Conservation (phyloP, 148 eudicot species). For the Vaccinium vitisidaea region DNA sequence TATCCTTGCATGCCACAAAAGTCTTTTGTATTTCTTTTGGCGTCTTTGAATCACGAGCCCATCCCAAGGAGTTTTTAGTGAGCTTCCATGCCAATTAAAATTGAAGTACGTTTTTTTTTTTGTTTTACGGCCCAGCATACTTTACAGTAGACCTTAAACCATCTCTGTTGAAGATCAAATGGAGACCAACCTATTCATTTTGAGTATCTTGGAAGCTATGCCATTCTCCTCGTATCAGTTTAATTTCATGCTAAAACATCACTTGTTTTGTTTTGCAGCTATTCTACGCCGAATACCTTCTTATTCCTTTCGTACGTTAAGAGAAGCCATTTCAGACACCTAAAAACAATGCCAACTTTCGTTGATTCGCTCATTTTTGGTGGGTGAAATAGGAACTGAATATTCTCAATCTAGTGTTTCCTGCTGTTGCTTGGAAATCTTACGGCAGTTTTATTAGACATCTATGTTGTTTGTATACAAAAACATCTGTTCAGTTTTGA, state of each 20-base stretch:
- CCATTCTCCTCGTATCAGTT: background rate
- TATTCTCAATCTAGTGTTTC: background rate
- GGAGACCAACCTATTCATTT: background rate
- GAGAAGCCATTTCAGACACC: background rate
- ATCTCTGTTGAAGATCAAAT: background rate
- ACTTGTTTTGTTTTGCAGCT: slow-evolving; percentile 29
- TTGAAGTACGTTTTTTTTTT: background rate
- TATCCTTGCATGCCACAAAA: background rate
- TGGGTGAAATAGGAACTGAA: background rate
- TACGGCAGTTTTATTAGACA: background rate
- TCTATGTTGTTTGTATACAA: background rate
- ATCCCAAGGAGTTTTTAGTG: background rate
- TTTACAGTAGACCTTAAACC: background rate
- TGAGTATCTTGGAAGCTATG: background rate
- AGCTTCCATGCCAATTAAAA: background rate
- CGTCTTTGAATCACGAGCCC: background rate
- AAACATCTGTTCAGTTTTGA: background rate
- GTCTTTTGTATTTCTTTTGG: background rate
- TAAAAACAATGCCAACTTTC: background rate
- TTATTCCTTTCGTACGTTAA: slow-evolving; percentile 41
- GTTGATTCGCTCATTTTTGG: background rate
- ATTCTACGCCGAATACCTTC: slow-evolving; percentile 46
- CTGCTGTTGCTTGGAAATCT: background rate
- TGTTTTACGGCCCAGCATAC: background rate
- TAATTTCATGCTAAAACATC: background rate